Conservation (phyloP, 2,329 filamentous ascomycete genomes). For the Penicillium sp. region DNA sequence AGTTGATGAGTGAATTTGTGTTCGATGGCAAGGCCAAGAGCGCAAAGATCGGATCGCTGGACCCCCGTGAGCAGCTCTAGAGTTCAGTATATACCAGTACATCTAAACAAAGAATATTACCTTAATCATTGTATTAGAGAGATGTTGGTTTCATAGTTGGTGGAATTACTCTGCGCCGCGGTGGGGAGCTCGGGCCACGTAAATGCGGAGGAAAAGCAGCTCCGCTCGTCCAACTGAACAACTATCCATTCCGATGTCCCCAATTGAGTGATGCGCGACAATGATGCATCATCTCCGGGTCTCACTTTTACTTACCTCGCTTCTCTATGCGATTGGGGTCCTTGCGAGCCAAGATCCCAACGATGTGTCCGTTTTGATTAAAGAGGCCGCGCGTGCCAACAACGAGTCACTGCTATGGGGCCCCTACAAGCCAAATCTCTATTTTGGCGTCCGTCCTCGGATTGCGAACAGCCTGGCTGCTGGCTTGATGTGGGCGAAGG, state of each 20-base stretch:
- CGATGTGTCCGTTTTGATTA: conserved; percentile 36
- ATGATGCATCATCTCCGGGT: conserved; percentile 35
- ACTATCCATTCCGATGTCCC: conserved; percentile 19
- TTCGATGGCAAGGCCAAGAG: conserved; percentile 69
- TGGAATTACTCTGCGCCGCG: conserved; percentile 1
- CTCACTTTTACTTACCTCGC: conserved; percentile 27
- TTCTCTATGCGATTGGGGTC: conserved; percentile 30
- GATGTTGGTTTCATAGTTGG: not conserved
- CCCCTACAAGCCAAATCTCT: conserved; percentile 88
- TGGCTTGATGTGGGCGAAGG: conserved; percentile 82
- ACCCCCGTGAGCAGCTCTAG: conserved; percentile 60
- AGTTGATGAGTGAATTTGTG: conserved; percentile 73
- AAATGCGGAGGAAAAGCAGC: conserved; percentile 30
- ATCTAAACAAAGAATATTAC: not conserved
- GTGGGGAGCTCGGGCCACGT: conserved; percentile 34
- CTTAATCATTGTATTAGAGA: too few species aligned
- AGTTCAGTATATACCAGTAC: not conserved
- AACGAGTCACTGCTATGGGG: conserved; percentile 95
- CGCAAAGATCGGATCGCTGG: conserved; percentile 62
- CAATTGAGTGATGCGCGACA: conserved; percentile 20
- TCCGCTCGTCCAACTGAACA: conserved; percentile 23
- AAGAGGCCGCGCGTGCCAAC: conserved; percentile 48
- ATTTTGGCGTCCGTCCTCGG: conserved; percentile 84
- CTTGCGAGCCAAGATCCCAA: conserved; percentile 28
- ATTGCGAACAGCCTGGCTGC: conserved; percentile 77